phyloP scores from a whole-genome alignment of 768 basidiomycete genomes.

The Brasilioporus rufonigricans region DNA sequence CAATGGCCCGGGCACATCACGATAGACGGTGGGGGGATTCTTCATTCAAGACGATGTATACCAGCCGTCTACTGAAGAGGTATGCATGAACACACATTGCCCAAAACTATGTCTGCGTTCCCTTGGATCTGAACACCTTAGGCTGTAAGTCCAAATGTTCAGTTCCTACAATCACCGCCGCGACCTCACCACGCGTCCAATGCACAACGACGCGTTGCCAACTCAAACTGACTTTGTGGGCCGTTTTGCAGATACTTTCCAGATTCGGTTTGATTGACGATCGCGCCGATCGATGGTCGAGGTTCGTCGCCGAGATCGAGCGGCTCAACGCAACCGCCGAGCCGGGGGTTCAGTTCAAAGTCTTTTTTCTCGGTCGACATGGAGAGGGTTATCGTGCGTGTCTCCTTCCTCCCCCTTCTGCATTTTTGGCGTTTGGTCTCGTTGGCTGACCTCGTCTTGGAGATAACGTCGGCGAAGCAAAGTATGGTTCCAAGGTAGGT shows the following conservation, averaged over 20 bases:
- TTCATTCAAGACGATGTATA: conserved; percentile 20
- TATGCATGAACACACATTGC: not conserved
- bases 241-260: conserved; percentile 15
- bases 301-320: no score
- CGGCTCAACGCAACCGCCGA: conserved; percentile 31
- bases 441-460: not conserved
- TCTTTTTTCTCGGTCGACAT: conserved; percentile 66
- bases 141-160: no score
- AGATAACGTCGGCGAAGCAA: conserved; percentile 71
- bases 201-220: no score
- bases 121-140: no score
- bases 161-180: no score
- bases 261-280: no score
- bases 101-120: not conserved
- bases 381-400: conserved; percentile 52
- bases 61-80: not conserved
- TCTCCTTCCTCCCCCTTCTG: no score
- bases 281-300: no score
- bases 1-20: no score
- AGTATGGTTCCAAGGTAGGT: conserved; percentile 54
- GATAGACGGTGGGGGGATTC: conserved; percentile 19
- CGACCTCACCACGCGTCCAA: no score
- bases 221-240: no score
- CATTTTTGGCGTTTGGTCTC: no score
- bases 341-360: conserved; percentile 38